A percentile compares a stretch with the other conserved stretches of the same genome.
Conservation (phyloP, 2,329 filamentous ascomycete species). For the Trichoderma sp. region DNA sequence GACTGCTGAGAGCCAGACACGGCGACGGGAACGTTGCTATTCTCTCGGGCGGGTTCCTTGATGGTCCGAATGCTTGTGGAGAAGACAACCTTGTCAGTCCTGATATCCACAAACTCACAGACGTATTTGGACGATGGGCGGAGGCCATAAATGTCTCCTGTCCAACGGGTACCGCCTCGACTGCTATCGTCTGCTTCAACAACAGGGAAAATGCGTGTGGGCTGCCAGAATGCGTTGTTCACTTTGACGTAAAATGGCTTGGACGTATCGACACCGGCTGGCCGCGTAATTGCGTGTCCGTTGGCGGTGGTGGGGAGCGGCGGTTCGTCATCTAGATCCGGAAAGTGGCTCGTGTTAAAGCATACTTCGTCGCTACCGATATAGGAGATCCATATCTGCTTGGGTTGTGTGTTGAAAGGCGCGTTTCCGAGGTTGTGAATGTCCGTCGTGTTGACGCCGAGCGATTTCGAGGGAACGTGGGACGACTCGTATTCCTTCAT, state of each 20-base stretch:
- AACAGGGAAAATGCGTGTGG: slow-evolving; percentile 64
- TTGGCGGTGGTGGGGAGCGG: slow-evolving; percentile 24
- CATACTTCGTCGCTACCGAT: slow-evolving; percentile 74
- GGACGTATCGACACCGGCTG: slow-evolving; percentile 58
- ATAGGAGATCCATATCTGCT: slow-evolving; percentile 78
- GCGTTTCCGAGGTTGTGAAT: slow-evolving; percentile 75
- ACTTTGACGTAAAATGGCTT: slow-evolving; percentile 78
- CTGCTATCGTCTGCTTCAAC: slow-evolving; percentile 33
- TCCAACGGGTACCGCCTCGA: slow-evolving; percentile 57
- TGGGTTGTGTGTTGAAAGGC: slow-evolving; percentile 66
- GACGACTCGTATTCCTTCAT: slow-evolving; percentile 88
- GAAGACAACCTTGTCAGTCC: slow-evolving; percentile 64
- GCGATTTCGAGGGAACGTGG: slow-evolving; percentile 69
- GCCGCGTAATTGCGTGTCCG: slow-evolving; percentile 32
- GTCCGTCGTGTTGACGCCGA: slow-evolving; percentile 71
- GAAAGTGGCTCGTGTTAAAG: slow-evolving; percentile 69
- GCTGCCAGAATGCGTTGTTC: slow-evolving; percentile 77
- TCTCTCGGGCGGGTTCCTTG: slow-evolving; percentile 41
- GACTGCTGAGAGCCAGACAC: slow-evolving; percentile 52
- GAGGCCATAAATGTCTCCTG: slow-evolving; percentile 66
- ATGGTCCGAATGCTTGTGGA: slow-evolving; percentile 68
- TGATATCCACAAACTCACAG: slow-evolving; percentile 71
- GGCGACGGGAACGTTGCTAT: slow-evolving; percentile 28
- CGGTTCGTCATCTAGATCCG: slow-evolving; percentile 39
- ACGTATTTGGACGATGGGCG: slow-evolving; percentile 73